Evolutionary conservation across 805 yeast species (phyloP), one percentile per base, ranked within the genome.

Genomic region (Torulaspora quercuum): DNA sequence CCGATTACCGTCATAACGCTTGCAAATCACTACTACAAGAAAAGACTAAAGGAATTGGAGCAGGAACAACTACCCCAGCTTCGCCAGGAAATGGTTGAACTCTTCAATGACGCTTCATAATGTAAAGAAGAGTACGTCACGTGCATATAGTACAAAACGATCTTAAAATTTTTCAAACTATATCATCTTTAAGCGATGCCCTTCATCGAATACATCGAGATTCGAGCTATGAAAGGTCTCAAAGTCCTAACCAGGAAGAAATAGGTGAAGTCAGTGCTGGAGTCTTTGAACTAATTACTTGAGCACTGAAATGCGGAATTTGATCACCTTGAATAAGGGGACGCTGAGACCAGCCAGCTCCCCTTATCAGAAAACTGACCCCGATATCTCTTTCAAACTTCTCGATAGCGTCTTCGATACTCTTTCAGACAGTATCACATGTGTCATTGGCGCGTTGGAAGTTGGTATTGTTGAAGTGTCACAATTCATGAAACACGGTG

Each of bases 381-480:
- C 43, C n/a, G 44, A 32, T 13, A 37, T 44, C n/a, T 29, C 48
- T 14, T 46, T 52, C 20, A 39, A 45, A 11, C 31, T 59, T 16
- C 30, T 53, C 9, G 55, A 55, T 20, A 55, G 61, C 39, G 72
- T 67, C 8, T 85, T 86, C 51, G 95, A 87, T 55, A 73, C 83
- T 0, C 74, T 84, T 21, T 72, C 81, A 7, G 92, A 86, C 55
- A 73, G 84, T 37, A 68, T 87, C 24, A 77, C 92, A 0, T 73
- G 78, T 45, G 82, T 75, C 1, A 65, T 84, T 33, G 75, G 77
- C 3, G 69, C 76, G 12, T 43, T 67, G 39, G 83, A 78, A 25
- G 68, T 75, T 25, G 75, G 75, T 14, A 49, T 67, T 6, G 57
- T 81, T 33, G 95, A 86, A 60, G 82, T 84, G n/a, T 92, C 83